A percentile compares a stretch with the other conserved stretches of the same genome.
phyloP scores from a whole-genome alignment of 2,329 filamentous ascomycete genomes.

The Penicillium brevicompactum region DNA sequence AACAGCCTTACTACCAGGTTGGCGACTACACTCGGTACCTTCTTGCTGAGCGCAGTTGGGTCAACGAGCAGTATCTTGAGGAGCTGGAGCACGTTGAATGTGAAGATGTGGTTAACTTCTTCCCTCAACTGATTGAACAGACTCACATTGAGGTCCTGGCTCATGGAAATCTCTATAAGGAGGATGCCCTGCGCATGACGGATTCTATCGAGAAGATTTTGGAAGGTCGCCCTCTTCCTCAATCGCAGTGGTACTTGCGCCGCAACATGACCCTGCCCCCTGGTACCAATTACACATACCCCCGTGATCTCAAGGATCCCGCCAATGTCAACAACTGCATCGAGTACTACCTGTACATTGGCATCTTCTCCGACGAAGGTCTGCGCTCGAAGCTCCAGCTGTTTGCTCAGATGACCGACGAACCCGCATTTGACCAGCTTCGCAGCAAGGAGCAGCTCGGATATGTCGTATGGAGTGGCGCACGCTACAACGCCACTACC shows the following conservation, averaged over 20 bases:
- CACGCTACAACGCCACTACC: slow-evolving; percentile 71
- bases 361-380: slow-evolving; percentile 67
- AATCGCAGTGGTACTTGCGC: slow-evolving; percentile 75
- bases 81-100: slow-evolving; percentile 75
- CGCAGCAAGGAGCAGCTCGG: slow-evolving; percentile 96
- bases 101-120: slow-evolving; percentile 74
- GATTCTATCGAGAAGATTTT: slow-evolving; percentile 78
- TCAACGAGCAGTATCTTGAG: slow-evolving; percentile 76
- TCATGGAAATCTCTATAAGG: slow-evolving; percentile 92
- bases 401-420: slow-evolving; percentile 85
- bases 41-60: slow-evolving; percentile 72
- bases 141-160: slow-evolving; percentile 84
- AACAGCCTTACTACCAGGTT: slow-evolving; percentile 87
- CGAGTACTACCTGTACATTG: slow-evolving; percentile 74
- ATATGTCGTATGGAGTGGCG: slow-evolving; percentile 89
- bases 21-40: slow-evolving; percentile 81
- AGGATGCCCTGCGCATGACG: slow-evolving; percentile 84
- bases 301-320: slow-evolving; percentile 77
- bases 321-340: slow-evolving; percentile 88
- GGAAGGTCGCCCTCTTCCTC: slow-evolving; percentile 71
- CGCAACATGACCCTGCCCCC: slow-evolving; percentile 76
- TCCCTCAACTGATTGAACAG: slow-evolving; percentile 77
- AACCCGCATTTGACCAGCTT: slow-evolving; percentile 91
- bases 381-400: slow-evolving; percentile 77
- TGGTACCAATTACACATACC: slow-evolving; percentile 82